Evolutionary conservation across 2,329 filamentous ascomycete species (phyloP), one percentile per base, ranked within the genome.

Genomic region (Colletotrichum sp.): DNA sequence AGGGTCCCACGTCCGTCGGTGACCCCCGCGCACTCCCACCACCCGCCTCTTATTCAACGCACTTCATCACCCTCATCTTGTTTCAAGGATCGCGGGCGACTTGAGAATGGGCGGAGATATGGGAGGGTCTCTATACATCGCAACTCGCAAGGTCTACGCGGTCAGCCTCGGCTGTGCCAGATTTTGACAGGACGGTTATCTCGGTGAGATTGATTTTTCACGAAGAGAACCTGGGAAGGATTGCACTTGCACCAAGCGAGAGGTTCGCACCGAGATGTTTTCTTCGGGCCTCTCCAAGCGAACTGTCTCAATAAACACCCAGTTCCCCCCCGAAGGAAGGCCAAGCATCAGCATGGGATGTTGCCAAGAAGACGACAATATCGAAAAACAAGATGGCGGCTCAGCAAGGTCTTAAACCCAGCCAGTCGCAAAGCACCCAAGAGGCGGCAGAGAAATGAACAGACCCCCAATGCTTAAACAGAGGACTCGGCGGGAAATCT

Each of bases 21-120:
- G 65, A 63, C 21, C 57, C 70, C 73, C 64, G 39, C 64, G 69
- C 30, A 28, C 30, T 34, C 30, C 44, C 26, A 64, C 44, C 44
- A 49, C 16, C 57, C 26, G 24, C n/a, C 64, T 39, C 28, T 60
- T 57, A 59, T 39, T 13, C 64, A 18, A 69, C 18, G 73, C 49
- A 59, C 9, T 60, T 76, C 64, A 69, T 76, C 57, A 74, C 36
- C 55, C 30, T 69, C 59, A 64, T 68, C 18, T 49, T 69, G 73
- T 76, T 72, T 69, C 64, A 76, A 76, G 70, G 64, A 69, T 64
- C 70, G 64, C 39, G 49, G 44, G 6, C 57, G 44, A 49, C 32
- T 62, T 12, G 63, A 44, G 52, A 32, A 32, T 70, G 36, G 64
- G 49, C 34, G 49, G 70, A 60, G 59, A 52, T 34, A 52, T 59